These are phyloP conservation scores for Crithidia fasciculata DNA, from an alignment of 208 protist species.

Conservation along the genomic window DNA sequence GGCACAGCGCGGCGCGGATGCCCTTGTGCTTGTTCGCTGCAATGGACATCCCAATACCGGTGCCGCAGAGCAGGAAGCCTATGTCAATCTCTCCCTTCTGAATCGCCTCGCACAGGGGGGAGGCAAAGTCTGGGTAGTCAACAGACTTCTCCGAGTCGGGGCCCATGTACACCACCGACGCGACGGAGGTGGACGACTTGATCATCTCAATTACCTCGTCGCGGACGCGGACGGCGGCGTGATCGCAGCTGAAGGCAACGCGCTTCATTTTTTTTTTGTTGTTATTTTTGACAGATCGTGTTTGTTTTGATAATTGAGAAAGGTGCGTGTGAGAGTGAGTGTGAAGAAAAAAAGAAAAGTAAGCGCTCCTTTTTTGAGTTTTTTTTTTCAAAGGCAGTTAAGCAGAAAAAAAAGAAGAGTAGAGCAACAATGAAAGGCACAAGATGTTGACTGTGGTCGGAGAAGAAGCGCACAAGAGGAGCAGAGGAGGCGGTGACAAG, in stretches of 20 bases:
- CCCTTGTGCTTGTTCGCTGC: conserved; percentile 94
- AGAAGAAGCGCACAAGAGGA: too few relatives aligned
- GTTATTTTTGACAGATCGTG: too few relatives aligned
- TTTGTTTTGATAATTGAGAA: background rate
- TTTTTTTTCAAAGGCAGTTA: background rate
- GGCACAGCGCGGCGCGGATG: conserved; percentile 93
- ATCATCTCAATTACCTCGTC: conserved; percentile 77
- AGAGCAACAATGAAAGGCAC: too few relatives aligned
- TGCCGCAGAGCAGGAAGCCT: conserved; percentile 93
- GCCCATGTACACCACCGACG: conserved; percentile 83
- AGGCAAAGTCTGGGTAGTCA: conserved; percentile 95
- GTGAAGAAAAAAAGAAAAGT: background rate
- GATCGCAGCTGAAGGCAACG: conserved; percentile 91
- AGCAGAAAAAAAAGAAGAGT: conserved; percentile 5
- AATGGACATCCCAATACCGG: conserved; percentile 95
- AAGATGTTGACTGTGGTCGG: too few relatives aligned
- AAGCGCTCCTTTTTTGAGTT: too few relatives aligned
- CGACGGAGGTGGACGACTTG: conserved; percentile 39
- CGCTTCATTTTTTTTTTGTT: conserved; percentile 48
- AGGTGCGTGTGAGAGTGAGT: background rate
- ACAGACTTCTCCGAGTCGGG: conserved; percentile 51
- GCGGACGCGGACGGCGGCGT: conserved; percentile 68
- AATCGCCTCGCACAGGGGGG: conserved; percentile 65
- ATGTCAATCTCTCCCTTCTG: conserved; percentile 59
- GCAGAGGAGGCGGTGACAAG: background rate